Evolutionary conservation across 139 green algal genomes (phyloP).

Genomic region (Asterochloris erici): DNA sequence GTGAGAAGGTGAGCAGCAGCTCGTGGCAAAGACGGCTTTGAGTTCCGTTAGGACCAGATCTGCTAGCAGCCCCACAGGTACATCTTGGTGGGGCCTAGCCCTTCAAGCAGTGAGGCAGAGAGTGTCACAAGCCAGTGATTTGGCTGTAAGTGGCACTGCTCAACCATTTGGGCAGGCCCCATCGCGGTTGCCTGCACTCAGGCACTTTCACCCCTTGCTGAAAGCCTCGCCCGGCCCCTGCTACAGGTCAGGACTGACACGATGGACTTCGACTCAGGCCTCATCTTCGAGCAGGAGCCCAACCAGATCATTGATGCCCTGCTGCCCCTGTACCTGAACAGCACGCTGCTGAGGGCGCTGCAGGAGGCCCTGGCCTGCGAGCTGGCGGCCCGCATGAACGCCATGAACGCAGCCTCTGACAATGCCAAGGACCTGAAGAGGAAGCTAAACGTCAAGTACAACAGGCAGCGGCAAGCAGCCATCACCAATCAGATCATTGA

Average conservation of each 20-base stretch:
- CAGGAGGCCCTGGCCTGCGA: conserved; percentile 95
- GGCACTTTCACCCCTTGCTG: too few species aligned
- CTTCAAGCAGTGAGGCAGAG: too few species aligned
- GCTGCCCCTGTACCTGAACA: conserved; percentile 98
- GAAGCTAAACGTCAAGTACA: conserved; percentile 87
- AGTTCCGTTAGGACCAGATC: too few species aligned
- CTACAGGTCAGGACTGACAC: conserved; percentile 63
- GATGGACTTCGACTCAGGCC: conserved; percentile 70
- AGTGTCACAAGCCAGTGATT: too few species aligned
- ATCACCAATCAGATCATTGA: conserved; percentile 93
- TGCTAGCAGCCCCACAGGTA: too few species aligned
- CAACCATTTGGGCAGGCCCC: too few species aligned
- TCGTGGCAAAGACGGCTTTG: not conserved
- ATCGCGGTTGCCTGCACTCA: too few species aligned
- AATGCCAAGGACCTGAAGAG: conserved; percentile 95
- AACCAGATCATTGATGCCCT: conserved; percentile 98
- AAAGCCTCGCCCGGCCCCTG: too few species aligned
- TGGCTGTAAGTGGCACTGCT: too few species aligned
- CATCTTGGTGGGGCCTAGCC: too few species aligned
- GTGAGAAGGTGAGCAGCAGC: conserved; percentile 53
- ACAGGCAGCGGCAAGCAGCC: conserved; percentile 82
- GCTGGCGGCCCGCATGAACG: conserved; percentile 99
- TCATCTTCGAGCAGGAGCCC: conserved; percentile 99
- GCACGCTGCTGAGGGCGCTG: conserved; percentile 75
- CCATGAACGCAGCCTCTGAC: conserved; percentile 95